phyloP scores from a whole-genome alignment of 371 early-diverging fungal genomes.

The Synchytrium microbalum region DNA sequence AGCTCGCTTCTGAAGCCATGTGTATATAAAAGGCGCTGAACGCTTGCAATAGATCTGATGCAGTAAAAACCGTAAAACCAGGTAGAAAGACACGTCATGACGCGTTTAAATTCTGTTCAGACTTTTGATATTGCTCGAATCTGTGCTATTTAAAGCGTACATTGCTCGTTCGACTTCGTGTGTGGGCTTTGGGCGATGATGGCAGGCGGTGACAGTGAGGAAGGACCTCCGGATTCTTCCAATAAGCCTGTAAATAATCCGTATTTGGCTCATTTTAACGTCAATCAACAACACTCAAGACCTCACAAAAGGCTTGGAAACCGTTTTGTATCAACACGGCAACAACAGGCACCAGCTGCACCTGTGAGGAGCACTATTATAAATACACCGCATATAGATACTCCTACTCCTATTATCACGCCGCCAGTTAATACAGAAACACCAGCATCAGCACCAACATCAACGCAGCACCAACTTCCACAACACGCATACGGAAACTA shows the following conservation, averaged over 20 bases:
- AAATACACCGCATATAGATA: not conserved
- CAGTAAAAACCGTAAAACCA: too few species aligned
- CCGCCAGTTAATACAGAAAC: not conserved
- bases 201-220: too few species aligned
- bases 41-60: too few species aligned
- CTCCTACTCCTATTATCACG: not conserved
- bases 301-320: not conserved
- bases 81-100: too few species aligned
- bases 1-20: slow-evolving; percentile 72
- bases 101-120: too few species aligned
- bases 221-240: too few species aligned
- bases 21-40: slow-evolving; percentile 84
- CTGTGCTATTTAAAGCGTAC: too few species aligned
- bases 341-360: too few species aligned
- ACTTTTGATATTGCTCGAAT: too few species aligned
- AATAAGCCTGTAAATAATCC: not conserved
- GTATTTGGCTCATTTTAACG: slow-evolving; percentile 1
- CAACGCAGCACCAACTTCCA: not conserved
- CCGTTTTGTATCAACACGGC: too few species aligned
- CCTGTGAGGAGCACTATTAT: not conserved
- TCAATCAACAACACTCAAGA: not conserved
- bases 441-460: not conserved
- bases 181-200: too few species aligned
- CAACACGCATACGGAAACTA: slow-evolving; percentile 31
- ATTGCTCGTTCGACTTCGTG: too few species aligned